Percentiles rank a stretch among this genome's conserved stretches.
Evolutionary conservation across 495 filamentous ascomycete species (phyloP).

Genomic region (Echria macrotheca): DNA sequence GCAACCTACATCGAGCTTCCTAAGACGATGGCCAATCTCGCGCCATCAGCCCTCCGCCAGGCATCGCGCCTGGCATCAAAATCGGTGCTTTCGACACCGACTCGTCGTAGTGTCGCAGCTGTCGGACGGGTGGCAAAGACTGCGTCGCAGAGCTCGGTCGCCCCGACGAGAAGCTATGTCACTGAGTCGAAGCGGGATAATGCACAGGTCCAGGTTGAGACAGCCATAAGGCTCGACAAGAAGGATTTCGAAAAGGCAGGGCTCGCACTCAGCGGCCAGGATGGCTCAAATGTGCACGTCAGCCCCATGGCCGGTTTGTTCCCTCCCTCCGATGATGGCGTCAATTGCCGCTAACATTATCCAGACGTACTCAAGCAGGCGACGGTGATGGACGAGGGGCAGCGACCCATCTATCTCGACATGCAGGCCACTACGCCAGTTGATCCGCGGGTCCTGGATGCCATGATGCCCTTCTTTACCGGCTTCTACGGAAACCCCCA

Average conservation of each 20-base stretch:
- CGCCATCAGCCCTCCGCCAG: conserved; percentile 69
- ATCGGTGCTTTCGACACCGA: conserved; percentile 42
- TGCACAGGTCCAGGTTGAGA: conserved; percentile 79
- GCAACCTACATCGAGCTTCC: conserved; percentile 3
- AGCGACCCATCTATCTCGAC: conserved; percentile 92
- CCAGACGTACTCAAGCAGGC: conserved; percentile 83
- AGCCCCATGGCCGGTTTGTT: conserved; percentile 67
- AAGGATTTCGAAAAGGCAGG: conserved; percentile 72
- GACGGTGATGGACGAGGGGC: conserved; percentile 87
- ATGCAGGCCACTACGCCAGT: conserved; percentile 98
- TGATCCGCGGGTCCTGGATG: conserved; percentile 89
- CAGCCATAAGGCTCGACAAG: conserved; percentile 76
- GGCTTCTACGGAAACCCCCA: conserved; percentile 96
- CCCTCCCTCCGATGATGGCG: not conserved
- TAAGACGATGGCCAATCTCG: conserved; percentile 62
- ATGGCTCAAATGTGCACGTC: conserved; percentile 50
- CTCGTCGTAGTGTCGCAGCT: conserved; percentile 39
- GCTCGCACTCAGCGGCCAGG: conserved; percentile 54
- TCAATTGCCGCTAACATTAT: conserved; percentile 6
- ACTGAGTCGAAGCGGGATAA: conserved; percentile 73
- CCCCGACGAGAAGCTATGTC: conserved; percentile 62
- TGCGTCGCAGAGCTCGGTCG: conserved; percentile 17
- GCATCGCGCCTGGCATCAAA: conserved; percentile 64
- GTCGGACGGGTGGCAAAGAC: conserved; percentile 40
- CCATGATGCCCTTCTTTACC: conserved; percentile 92